Evolutionary conservation across 768 basidiomycete genomes (phyloP).

Genomic region (Tricholoma matsutake): DNA sequence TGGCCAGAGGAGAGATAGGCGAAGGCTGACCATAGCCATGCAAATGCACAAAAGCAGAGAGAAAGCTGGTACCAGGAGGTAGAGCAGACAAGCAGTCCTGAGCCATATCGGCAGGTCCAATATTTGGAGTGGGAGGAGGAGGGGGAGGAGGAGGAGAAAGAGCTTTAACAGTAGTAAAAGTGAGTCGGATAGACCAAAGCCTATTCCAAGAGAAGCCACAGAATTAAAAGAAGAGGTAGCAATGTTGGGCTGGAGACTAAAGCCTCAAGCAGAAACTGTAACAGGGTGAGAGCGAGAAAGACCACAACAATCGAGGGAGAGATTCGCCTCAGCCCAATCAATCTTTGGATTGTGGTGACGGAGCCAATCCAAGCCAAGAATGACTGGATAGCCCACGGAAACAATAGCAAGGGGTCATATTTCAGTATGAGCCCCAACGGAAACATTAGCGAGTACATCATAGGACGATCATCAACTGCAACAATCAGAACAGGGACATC

Average conservation of each 20-base stretch:
- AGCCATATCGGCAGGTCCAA: no score
- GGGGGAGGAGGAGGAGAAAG: no score
- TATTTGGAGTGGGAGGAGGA: no score
- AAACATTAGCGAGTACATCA: constrained; percentile 22
- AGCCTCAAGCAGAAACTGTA: constrained; percentile 21
- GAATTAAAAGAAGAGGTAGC: constrained; percentile 12
- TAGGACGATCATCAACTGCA: constrained; percentile 35
- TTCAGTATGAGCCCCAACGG: constrained; percentile 32
- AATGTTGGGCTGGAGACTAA: constrained; percentile 17
- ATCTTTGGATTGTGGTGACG: constrained; percentile 31
- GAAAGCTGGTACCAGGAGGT: background rate
- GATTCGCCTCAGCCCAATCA: constrained; percentile 27
- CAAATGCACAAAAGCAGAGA: background rate
- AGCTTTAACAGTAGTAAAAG: no score
- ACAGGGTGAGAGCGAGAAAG: constrained; percentile 2
- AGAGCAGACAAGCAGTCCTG: no score
- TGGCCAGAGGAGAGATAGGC: background rate
- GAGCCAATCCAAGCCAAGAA: constrained; percentile 38
- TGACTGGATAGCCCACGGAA: constrained; percentile 31
- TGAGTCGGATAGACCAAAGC: constrained; percentile 23
- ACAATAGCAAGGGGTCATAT: constrained; percentile 27
- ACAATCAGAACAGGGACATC: constrained; percentile 32
- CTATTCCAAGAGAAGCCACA: constrained; percentile 22
- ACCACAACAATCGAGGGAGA: constrained; percentile 25
- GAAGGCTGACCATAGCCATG: constrained; percentile 3